Conservation (phyloP, 306 rosid genomes). For the Castanea mollissima region DNA sequence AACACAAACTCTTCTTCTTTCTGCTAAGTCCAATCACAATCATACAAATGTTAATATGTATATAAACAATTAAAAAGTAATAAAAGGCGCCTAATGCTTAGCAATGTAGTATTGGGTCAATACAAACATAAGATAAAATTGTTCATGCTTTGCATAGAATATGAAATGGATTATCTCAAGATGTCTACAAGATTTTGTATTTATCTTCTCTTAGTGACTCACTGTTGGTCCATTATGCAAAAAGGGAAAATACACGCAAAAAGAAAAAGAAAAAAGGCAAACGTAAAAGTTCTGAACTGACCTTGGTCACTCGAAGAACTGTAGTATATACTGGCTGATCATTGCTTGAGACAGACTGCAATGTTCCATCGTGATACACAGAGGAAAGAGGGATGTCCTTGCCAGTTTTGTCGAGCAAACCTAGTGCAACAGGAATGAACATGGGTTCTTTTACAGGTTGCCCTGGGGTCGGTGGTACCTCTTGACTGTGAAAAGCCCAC, state of each 20-base stretch:
- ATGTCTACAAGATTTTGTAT: slow-evolving; percentile 7
- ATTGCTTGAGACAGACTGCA: slow-evolving; percentile 56
- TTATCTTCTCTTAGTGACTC: background rate
- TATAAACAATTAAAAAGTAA: background rate
- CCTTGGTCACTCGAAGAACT: slow-evolving; percentile 91
- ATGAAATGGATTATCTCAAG: background rate
- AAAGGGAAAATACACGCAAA: background rate
- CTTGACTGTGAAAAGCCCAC: slow-evolving; percentile 63
- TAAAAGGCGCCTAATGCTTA: background rate
- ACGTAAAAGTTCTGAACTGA: slow-evolving; percentile 25
- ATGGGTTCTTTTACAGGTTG: slow-evolving; percentile 87
- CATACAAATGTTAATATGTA: background rate
- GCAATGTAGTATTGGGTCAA: background rate
- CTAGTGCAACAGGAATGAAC: slow-evolving; percentile 84
- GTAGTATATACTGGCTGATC: slow-evolving; percentile 63
- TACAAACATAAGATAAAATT: background rate
- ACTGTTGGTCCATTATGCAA: background rate
- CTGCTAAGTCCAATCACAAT: slow-evolving; percentile 43
- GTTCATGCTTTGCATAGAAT: background rate
- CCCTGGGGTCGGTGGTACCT: slow-evolving; percentile 85
- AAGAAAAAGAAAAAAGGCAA: slow-evolving; percentile 6
- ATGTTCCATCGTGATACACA: slow-evolving; percentile 61
- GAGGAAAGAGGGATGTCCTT: slow-evolving; percentile 68
- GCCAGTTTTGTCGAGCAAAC: slow-evolving; percentile 79
- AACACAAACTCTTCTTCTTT: slow-evolving; percentile 91